These are phyloP conservation scores for Novymonas esmeraldas DNA, from an alignment of 208 protist species.

Conservation along the genomic window DNA sequence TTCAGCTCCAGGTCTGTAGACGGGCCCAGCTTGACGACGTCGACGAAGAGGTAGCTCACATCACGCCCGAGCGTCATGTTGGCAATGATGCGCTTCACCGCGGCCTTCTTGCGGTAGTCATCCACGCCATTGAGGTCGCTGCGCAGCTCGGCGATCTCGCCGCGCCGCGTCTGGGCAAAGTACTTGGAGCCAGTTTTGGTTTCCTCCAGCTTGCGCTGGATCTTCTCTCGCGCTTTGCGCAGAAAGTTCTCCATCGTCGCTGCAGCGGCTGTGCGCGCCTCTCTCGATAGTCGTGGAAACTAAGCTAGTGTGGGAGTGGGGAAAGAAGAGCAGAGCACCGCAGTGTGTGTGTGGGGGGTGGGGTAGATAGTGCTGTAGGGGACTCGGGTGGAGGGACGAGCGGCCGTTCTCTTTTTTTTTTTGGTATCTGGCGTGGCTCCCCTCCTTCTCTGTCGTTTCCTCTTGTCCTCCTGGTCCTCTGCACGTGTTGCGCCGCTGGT, in stretches of 20 bases:
- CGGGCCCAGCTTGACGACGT: constrained; percentile 98
- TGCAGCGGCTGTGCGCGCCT: neutral
- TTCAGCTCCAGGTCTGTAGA: constrained; percentile 99
- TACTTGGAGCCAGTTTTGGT: constrained; percentile 64
- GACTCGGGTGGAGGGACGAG: neutral
- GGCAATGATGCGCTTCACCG: constrained; percentile 99
- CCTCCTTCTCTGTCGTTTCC: too few species aligned
- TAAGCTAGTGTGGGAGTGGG: neutral
- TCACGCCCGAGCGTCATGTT: constrained; percentile 99
- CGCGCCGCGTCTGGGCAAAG: constrained; percentile 75
- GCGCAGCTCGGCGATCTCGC: constrained; percentile 94
- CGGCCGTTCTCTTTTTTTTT: neutral
- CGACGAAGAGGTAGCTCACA: constrained; percentile 95
- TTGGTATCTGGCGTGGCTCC: neutral
- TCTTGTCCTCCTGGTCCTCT: too few species aligned
- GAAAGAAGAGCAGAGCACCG: neutral
- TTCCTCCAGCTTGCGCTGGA: constrained; percentile 69
- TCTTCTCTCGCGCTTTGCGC: constrained; percentile 74
- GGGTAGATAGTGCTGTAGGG: neutral
- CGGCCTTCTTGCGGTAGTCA: constrained; percentile 92
- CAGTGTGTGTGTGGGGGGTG: too few species aligned
- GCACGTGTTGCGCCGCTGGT: too few species aligned
- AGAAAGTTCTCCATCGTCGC: constrained; percentile 67
- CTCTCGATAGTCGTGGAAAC: neutral
- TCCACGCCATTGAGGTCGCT: constrained; percentile 92